Conservation (phyloP, 208 protist genomes). For the Trypanosoma boissoni region DNA sequence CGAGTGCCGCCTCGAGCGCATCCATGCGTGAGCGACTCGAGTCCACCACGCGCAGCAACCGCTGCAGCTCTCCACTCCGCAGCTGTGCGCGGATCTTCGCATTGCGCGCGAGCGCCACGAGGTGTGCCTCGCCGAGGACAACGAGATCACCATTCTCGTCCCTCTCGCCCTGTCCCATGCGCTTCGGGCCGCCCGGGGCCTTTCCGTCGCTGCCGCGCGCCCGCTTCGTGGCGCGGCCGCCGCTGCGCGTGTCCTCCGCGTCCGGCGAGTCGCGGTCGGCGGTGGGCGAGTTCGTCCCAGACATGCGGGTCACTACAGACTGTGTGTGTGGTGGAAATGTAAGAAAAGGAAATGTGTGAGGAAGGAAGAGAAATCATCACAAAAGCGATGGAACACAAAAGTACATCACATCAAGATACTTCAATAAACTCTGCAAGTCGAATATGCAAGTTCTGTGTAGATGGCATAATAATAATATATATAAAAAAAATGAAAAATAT, state of each 20-base stretch:
- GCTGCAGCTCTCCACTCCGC: conserved; percentile 49
- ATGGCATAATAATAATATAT: too few species aligned
- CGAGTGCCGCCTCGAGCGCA: conserved; percentile 73
- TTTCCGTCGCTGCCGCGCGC: neutral
- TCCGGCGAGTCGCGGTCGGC: conserved; percentile 44
- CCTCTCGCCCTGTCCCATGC: conserved; percentile 17
- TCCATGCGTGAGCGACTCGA: conserved; percentile 65
- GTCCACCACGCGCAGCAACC: conserved; percentile 61
- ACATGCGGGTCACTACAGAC: too few species aligned
- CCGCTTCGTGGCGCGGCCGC: conserved; percentile 9
- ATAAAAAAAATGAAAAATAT: too few species aligned
- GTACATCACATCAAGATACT: too few species aligned
- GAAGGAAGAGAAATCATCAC: too few species aligned
- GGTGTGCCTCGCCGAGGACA: conserved; percentile 63
- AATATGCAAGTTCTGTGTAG: too few species aligned
- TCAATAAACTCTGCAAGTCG: too few species aligned
- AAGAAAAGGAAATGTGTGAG: too few species aligned
- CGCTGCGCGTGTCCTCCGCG: too few species aligned
- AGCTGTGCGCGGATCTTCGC: conserved; percentile 45
- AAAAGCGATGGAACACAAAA: too few species aligned
- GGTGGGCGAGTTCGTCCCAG: conserved; percentile 59
- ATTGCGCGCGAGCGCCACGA: conserved; percentile 51
- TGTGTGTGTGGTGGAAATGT: too few species aligned
- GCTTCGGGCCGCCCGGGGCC: neutral
- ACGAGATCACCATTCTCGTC: conserved; percentile 30